phyloP scores from a whole-genome alignment of 2,329 filamentous ascomycete genomes.

The Nemania sp. region DNA sequence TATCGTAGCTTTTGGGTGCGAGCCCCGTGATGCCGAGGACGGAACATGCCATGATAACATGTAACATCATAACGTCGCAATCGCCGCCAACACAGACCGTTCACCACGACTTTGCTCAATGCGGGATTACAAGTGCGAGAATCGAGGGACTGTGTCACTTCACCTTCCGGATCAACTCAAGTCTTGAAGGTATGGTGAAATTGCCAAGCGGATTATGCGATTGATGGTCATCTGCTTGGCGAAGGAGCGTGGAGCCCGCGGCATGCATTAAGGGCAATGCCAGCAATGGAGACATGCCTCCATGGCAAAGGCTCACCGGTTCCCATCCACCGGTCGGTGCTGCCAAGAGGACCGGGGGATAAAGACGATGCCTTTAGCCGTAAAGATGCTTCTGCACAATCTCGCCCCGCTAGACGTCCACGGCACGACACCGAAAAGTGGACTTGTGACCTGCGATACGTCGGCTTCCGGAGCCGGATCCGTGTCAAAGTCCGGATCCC shows the following conservation, averaged over 20 bases:
- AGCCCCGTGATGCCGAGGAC: not conserved
- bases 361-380: not conserved
- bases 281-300: no score
- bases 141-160: not conserved
- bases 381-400: constrained; percentile 2
- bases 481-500: constrained; percentile 14
- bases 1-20: not conserved
- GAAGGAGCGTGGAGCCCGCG: no score
- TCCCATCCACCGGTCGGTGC: no score
- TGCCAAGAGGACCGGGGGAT: no score
- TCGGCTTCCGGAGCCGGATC: not conserved
- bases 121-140: not conserved
- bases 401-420: constrained; percentile 17
- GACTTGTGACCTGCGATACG: not conserved
- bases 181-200: constrained; percentile 3
- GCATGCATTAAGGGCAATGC: no score
- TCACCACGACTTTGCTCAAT: not conserved
- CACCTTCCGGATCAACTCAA: constrained; percentile 19
- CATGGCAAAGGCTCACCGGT: no score
- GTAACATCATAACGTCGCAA: constrained; percentile 24
- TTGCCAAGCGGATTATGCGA: constrained; percentile 15
- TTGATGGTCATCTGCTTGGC: constrained; percentile 5
- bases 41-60: constrained; percentile 17
- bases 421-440: constrained; percentile 12
- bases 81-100: constrained; percentile 14